These are phyloP conservation scores for Candida sakaeoensis DNA, from an alignment of 805 yeast species.

Conservation along the genomic window DNA sequence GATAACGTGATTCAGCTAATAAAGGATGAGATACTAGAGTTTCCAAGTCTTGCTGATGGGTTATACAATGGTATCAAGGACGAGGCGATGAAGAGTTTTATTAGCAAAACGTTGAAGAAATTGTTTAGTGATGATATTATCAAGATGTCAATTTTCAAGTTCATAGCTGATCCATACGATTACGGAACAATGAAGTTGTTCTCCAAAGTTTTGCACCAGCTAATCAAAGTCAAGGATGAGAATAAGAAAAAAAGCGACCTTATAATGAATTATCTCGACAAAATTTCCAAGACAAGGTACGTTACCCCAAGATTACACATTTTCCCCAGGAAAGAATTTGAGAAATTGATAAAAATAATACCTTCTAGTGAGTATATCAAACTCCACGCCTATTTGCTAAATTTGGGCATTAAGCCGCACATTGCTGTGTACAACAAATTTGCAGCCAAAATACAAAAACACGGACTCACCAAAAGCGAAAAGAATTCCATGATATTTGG, in stretches of 20 bases:
- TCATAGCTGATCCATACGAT: conserved; percentile 21
- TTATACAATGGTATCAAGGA: conserved; percentile 20
- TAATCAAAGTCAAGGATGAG: neutral
- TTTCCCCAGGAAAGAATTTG: neutral
- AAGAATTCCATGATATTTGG: neutral
- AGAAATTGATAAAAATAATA: neutral
- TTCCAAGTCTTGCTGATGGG: conserved; percentile 21
- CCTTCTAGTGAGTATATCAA: neutral
- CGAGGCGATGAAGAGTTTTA: conserved; percentile 12
- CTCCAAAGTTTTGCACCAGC: neutral
- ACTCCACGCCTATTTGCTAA: neutral
- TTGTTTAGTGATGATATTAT: conserved; percentile 19
- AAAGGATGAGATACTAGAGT: conserved; percentile 24
- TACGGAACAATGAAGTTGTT: conserved; percentile 1
- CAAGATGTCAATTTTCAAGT: conserved; percentile 24
- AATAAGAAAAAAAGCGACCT: neutral
- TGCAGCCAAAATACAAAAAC: neutral
- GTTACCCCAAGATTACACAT: conserved; percentile 1
- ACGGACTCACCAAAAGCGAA: neutral
- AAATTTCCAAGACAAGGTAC: conserved; percentile 2
- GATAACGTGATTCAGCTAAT: conserved; percentile 25
- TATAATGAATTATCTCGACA: conserved; percentile 3
- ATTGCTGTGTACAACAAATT: neutral
- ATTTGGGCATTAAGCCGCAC: neutral
- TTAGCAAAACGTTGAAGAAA: conserved; percentile 15